phyloP scores from a whole-genome alignment of 2,329 filamentous ascomycete genomes.

The Xylariaceae sp. region DNA sequence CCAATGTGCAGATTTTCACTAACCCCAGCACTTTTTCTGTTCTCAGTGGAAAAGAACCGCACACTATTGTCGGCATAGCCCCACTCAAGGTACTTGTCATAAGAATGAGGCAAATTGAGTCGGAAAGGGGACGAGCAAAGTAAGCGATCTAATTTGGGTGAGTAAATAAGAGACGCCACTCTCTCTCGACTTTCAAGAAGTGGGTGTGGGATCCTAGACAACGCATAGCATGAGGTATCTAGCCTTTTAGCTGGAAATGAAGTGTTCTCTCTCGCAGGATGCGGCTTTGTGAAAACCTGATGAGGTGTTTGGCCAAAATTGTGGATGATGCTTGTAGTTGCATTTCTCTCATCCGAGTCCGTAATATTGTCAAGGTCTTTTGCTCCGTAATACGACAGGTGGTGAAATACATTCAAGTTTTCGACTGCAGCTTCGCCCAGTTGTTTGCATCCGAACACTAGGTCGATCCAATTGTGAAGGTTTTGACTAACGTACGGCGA shows the following conservation, averaged over 20 bases:
- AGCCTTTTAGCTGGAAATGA: conserved; percentile 71
- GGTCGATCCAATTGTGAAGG: conserved; percentile 92
- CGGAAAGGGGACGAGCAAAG: conserved; percentile 84
- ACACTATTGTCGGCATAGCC: conserved; percentile 92
- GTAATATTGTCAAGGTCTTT: conserved; percentile 90
- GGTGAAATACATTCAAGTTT: conserved; percentile 92
- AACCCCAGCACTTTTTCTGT: conserved; percentile 79
- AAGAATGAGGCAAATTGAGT: conserved; percentile 82
- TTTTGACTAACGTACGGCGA: conserved; percentile 90
- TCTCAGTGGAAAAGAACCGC: conserved; percentile 86
- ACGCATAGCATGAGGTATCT: conserved; percentile 76
- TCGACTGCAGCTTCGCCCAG: conserved; percentile 91
- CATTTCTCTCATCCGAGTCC: conserved; percentile 83
- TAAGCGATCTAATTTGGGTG: conserved; percentile 79
- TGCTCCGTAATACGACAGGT: conserved; percentile 91
- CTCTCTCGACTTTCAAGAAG: conserved; percentile 78
- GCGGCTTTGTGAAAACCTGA: conserved; percentile 85
- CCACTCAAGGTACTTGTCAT: conserved; percentile 95
- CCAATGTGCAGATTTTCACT: conserved; percentile 95
- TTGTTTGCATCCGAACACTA: conserved; percentile 94
- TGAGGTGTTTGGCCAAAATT: conserved; percentile 98
- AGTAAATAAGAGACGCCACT: conserved; percentile 79
- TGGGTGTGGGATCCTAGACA: conserved; percentile 80
- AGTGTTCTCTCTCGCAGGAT: conserved; percentile 75
- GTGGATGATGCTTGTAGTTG: conserved; percentile 95